Base-by-base conservation (phyloP, 2,329 filamentous ascomycete genomes). In the Aspergillus ochraceus region DNA sequence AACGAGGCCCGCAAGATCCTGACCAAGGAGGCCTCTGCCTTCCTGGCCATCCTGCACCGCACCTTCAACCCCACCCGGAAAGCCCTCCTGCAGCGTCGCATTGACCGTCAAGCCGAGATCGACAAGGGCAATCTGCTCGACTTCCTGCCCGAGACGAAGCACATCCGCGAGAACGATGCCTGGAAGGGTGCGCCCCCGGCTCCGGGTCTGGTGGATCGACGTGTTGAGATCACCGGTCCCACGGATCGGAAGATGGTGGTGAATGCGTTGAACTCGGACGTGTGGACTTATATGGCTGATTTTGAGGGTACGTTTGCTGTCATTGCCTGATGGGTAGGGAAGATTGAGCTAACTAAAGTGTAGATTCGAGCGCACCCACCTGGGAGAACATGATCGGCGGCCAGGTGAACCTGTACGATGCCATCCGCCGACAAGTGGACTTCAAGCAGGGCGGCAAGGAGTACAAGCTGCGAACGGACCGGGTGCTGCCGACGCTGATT, bases 381-480 rank as follows among this genome's bases (percentile, higher is more conserved):
- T 99, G 95, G 95, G 92, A 97, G 68, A 98, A 98, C 83, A 98
- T 98, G 93, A 89, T 98, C 82, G 96, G 95, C 69, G 95, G 95
- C 64, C 95, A 99, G 80, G 88, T 97, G 68, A 99, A 98, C 83
- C 86, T 99, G 59, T 96, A 97, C 82, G 95, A 98, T 72, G 95
- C 93, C 68, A 92, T 96, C 74, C 91, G 95, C 72, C 89, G 87
- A 69, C 90, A 97, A 80, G 88, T 98, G 70, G 94, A 98, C 82
- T 98, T 98, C 85, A 96, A 95, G 84, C 90, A 93, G 74, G 93
- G 93, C 64, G 83, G 87, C 71, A 99, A 98, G 81, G 92, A 96
- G 74, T 99, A 99, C 83, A 97, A 97, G 84, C 89, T 99, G 63
- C 91, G 94, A 65, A 97, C 90, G 61, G 94, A 98, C 81, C 88